phyloP scores from a whole-genome alignment of 768 basidiomycete genomes.

The Neoboletus brunneissimus region DNA sequence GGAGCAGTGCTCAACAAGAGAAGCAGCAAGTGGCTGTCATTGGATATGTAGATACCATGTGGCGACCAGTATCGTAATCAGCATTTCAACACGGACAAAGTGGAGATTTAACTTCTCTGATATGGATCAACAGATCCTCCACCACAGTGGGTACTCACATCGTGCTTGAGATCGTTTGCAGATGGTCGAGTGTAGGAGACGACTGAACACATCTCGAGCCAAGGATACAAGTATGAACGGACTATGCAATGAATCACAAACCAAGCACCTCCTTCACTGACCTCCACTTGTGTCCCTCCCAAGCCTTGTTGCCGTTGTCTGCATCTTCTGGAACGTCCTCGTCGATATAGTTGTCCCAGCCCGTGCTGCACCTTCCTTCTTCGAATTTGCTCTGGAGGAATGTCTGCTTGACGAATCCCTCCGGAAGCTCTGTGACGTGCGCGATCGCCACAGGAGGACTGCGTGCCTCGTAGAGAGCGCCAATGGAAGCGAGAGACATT shows the following conservation, averaged over 20 bases:
- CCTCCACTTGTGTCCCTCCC: conserved; percentile 35
- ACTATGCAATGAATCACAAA: conserved; percentile 14
- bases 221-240: background rate
- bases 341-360: conserved; percentile 32
- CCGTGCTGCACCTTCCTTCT: conserved; percentile 32
- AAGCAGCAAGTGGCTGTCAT: conserved; percentile 11
- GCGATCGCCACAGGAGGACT: conserved; percentile 19
- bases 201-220: conserved; percentile 2
- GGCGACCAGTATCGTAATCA: background rate
- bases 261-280: conserved; percentile 28
- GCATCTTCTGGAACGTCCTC: conserved; percentile 32
- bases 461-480: conserved; percentile 26
- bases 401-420: conserved; percentile 30
- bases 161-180: background rate
- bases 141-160: background rate
- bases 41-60: conserved; percentile 13
- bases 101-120: background rate
- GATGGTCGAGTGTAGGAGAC: background rate
- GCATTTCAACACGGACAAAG: background rate
- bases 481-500: conserved; percentile 24
- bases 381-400: conserved; percentile 30
- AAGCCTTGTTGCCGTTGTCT: conserved; percentile 30
- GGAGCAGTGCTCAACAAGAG: conserved; percentile 21
- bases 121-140: background rate
- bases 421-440: conserved; percentile 27